Base-by-base conservation (phyloP, 345 rosid genomes). In the Physaria fendleri region DNA sequence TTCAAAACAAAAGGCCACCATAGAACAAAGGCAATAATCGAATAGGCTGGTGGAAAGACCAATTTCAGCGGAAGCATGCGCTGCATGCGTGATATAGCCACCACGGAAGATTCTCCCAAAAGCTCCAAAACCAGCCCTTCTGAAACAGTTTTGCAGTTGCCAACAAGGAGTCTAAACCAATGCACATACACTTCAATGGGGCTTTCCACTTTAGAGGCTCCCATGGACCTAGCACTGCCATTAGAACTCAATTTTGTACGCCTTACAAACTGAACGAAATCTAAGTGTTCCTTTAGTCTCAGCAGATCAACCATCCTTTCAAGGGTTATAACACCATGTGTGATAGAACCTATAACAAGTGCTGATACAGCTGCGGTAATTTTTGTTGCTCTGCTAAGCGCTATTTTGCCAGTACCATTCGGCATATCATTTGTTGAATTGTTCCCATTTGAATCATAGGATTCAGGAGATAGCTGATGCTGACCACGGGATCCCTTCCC, bases 21-120 rank as follows among this genome's bases (percentile, higher is more conserved):
- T 15, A 77, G 56, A 47, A 90, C 80, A 71, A 85, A 82, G 10
- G 96, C 92, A 69, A 87, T 80, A 69, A 94, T 81, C 24, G 86
- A 75, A 71, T 79, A 90, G 14, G 97, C 90, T 14, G 99, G 97
- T 35, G 95, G 99, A 64, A 90, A 82, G 53, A 90, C 97, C 82
- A 87, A 84, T 59, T 75, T 68, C 48, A 90, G 75, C 43, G 97
- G 96, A 30, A 94, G 89, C 74, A 83, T 74, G 53, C 85, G 83
- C 68, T 94, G 99, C 96, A 90, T 94, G 78, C 96, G 87, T 32
- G 90, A 85, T 62, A 94, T 78, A 75, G 97, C 96, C 62, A 82
- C 78, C 24, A 87, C 64, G 16, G 87, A 82, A 56, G 91, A 88
- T 72, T 94, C 95, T 28, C 97, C 99, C 58, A 90, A 72, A 62